These are phyloP conservation scores for Tetrapisispora arboricola DNA, from an alignment of 805 yeast genomes.

Conservation along the genomic window DNA sequence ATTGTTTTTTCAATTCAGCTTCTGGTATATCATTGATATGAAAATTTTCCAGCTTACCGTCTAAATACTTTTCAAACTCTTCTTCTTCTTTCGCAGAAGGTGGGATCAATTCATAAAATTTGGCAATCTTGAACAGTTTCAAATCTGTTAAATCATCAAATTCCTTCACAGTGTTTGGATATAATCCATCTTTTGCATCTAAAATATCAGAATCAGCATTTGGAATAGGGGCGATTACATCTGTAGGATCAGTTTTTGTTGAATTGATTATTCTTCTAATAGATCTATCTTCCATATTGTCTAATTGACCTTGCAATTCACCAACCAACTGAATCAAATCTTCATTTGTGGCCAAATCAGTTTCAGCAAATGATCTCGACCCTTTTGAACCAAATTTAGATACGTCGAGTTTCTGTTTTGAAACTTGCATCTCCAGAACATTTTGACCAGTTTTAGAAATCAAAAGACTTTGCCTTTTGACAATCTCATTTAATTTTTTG, in stretches of 20 bases:
- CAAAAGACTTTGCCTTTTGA: slow-evolving; percentile 54
- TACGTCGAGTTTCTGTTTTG: slow-evolving; percentile 37
- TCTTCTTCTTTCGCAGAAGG: slow-evolving; percentile 47
- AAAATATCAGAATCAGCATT: slow-evolving; percentile 63
- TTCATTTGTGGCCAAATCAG: slow-evolving; percentile 66
- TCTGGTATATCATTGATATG: slow-evolving; percentile 29
- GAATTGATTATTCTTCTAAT: slow-evolving; percentile 62
- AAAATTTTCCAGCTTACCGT: slow-evolving; percentile 38
- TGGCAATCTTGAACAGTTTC: slow-evolving; percentile 43
- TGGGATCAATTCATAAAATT: slow-evolving; percentile 71
- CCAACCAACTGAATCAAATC: slow-evolving; percentile 81
- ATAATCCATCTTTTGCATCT: slow-evolving; percentile 22
- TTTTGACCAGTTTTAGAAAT: slow-evolving; percentile 74
- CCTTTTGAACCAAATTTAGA: slow-evolving; percentile 16
- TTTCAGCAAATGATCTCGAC: slow-evolving; percentile 26
- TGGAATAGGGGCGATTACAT: slow-evolving; percentile 55
- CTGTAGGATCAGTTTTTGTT: slow-evolving; percentile 33
- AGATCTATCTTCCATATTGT: slow-evolving; percentile 64
- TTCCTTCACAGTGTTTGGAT: slow-evolving; percentile 50
- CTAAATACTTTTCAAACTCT: slow-evolving; percentile 40
- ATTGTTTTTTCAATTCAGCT: slow-evolving; percentile 23
- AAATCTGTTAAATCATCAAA: slow-evolving; percentile 39
- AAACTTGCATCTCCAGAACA: slow-evolving; percentile 57
- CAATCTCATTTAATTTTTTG: slow-evolving; percentile 39
- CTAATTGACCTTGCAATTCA: slow-evolving; percentile 83